Evolutionary conservation across 75 land plant species (phyloP).

Genomic region (Pinus taeda): DNA sequence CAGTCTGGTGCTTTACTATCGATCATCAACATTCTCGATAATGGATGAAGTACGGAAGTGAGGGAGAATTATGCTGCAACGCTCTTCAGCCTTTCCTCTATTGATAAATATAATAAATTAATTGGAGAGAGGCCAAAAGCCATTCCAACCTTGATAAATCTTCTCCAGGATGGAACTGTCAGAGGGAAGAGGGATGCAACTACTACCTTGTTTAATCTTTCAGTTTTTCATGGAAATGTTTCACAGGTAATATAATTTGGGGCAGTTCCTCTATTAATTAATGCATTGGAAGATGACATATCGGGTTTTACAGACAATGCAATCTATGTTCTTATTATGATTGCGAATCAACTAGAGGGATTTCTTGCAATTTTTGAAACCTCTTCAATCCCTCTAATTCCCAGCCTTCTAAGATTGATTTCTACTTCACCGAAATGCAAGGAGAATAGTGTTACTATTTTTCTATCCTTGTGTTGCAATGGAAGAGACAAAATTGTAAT

Average conservation of each 20-base stretch:
- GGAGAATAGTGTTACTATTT: slow-evolving; percentile 15
- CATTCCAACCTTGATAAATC: too few species aligned
- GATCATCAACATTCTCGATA: slow-evolving; percentile 41
- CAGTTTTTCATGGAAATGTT: too few species aligned
- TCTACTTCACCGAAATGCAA: slow-evolving; percentile 50
- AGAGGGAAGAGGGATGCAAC: too few species aligned
- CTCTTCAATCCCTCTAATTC: slow-evolving; percentile 34
- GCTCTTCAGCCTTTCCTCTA: slow-evolving; percentile 8
- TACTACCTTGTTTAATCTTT: too few species aligned
- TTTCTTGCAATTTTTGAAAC: slow-evolving; percentile 25
- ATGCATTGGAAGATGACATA: slow-evolving; percentile 41
- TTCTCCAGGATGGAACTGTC: too few species aligned
- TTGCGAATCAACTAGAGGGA: slow-evolving; percentile 41
- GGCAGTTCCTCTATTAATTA: slow-evolving; percentile 3
- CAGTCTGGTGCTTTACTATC: slow-evolving; percentile 55
- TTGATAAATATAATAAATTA: too few species aligned
- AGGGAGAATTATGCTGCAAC: slow-evolving; percentile 70
- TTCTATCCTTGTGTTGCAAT: slow-evolving; percentile 49
- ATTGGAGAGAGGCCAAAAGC: too few species aligned
- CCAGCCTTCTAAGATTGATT: slow-evolving; percentile 52
- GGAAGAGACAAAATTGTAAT: too few species aligned
- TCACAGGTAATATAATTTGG: too few species aligned
- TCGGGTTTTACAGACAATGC: slow-evolving; percentile 60
- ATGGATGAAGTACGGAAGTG: slow-evolving; percentile 42
- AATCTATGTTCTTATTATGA: neutral